Percentiles rank a stretch among this genome's conserved stretches.
Evolutionary conservation across 2,329 filamentous ascomycete species (phyloP).

Genomic region (Beauveria bassiana): DNA sequence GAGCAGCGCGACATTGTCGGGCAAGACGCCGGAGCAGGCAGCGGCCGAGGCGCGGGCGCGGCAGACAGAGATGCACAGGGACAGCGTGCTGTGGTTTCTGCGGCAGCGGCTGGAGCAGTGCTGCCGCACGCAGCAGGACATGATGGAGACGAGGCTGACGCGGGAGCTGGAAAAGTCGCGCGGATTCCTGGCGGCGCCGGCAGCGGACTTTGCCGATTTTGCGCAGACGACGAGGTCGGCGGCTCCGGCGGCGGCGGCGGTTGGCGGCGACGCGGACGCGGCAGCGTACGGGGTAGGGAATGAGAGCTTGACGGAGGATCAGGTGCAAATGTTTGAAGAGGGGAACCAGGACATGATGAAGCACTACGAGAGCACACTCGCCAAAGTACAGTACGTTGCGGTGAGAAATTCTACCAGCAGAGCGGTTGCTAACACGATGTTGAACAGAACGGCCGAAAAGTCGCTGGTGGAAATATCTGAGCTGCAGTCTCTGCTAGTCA

Average conservation of each 20-base stretch:
- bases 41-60: slow-evolving; percentile 63
- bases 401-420: background rate
- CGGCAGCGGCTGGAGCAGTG: slow-evolving; percentile 68
- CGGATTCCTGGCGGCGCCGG: slow-evolving; percentile 52
- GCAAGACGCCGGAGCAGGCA: slow-evolving; percentile 56
- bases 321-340: slow-evolving; percentile 86
- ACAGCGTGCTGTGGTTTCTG: slow-evolving; percentile 78
- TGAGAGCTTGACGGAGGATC: slow-evolving; percentile 66
- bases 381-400: slow-evolving; percentile 75
- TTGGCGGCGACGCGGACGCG: background rate
- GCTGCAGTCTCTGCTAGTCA: slow-evolving; percentile 80
- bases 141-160: slow-evolving; percentile 86
- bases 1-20: slow-evolving; percentile 31
- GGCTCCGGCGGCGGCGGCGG: background rate
- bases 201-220: slow-evolving; percentile 27
- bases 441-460: slow-evolving; percentile 69
- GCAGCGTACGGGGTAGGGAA: slow-evolving; percentile 16
- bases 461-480: slow-evolving; percentile 89
- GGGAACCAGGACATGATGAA: slow-evolving; percentile 90
- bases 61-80: slow-evolving; percentile 62
- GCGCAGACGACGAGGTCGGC: slow-evolving; percentile 15
- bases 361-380: slow-evolving; percentile 87
- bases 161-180: slow-evolving; percentile 85
- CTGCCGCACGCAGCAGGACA: slow-evolving; percentile 70
- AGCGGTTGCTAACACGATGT: background rate